Percentiles rank a stretch among this genome's conserved stretches.
phyloP scores from a whole-genome alignment of 768 basidiomycete genomes.

The Hebeloma cylindrosporum region DNA sequence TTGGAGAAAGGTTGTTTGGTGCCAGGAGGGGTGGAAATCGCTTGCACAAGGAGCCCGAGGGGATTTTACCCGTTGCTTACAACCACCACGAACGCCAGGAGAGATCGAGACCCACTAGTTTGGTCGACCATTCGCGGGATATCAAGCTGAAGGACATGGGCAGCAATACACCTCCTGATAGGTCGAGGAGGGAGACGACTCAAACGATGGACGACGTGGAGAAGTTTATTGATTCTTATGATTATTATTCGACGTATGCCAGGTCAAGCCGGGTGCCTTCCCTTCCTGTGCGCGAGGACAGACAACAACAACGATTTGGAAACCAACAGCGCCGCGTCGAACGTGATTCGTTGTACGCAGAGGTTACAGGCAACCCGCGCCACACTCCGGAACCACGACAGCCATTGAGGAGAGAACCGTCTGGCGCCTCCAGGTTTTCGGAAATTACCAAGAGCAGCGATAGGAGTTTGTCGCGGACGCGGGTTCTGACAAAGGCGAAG shows the following conservation, averaged over 20 bases:
- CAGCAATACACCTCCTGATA: slow-evolving; percentile 21
- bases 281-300: slow-evolving; percentile 38
- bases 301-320: slow-evolving; percentile 18
- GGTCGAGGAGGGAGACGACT: slow-evolving; percentile 34
- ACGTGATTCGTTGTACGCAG: slow-evolving; percentile 58
- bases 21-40: slow-evolving; percentile 28
- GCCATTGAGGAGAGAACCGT: slow-evolving; percentile 50
- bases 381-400: slow-evolving; percentile 70
- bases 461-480: slow-evolving; percentile 13
- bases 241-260: slow-evolving; percentile 44
- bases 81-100: slow-evolving; percentile 18
- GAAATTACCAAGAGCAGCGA: slow-evolving; percentile 16
- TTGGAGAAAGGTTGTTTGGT: slow-evolving; percentile 63
- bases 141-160: slow-evolving; percentile 51
- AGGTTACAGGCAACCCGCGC: slow-evolving; percentile 63
- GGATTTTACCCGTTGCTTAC: slow-evolving; percentile 25
- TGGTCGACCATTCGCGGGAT: slow-evolving; percentile 34
- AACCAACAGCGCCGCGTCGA: slow-evolving; percentile 25
- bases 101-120: slow-evolving; percentile 16
- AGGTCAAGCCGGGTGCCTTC: slow-evolving; percentile 41
- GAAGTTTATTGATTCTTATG: slow-evolving; percentile 50
- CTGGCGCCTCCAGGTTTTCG: slow-evolving; percentile 21
- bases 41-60: slow-evolving; percentile 22
- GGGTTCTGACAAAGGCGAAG: slow-evolving; percentile 11
- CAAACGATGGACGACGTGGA: slow-evolving; percentile 59